Base-by-base conservation (phyloP, 192 early-diverging fungal genomes). In the Coemansia guatemalensis region DNA sequence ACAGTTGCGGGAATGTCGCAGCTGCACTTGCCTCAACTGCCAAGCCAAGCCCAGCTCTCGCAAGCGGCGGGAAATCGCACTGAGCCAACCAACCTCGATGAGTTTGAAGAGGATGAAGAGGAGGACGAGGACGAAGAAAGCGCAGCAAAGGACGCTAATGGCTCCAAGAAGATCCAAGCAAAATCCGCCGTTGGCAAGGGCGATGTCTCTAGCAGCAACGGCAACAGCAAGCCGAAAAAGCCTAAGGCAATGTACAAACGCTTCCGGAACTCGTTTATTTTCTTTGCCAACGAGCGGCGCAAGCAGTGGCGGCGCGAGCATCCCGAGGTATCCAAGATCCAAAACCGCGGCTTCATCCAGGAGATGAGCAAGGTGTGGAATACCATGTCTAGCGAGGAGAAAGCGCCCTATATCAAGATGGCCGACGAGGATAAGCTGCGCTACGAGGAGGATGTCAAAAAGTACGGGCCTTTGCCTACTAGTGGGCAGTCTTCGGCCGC, bases 241-340 rank as follows among this genome's bases (percentile, higher is more conserved):
- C 26, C 44, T 2, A 58, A 60, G 48, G 71, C 68, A 14, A 62
- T 60, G 2, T 81, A 74, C 63, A 81, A 81, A 49, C 71, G 78
- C 5, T 81, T 81, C 62, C 62, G 78, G 52, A 81, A 81, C 53
- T 81, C 78, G 53, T 81, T 81, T 53, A 81, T 81, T 20, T 81
- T 73, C 62, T 81, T 81, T 71, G 78, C 71, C 35, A 81, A 81
- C 50, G 78, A 74, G 53, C 56, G 64, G 7, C 78, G 78, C 54
- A 68, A 68, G 66, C 66, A 71, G 41, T 73, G 70, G 63, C 62
- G 29, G 48, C 72, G 32, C 14, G 68, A 67, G 47, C 64, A 70
- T 48, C 64, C 68, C 9, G 67, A 71, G n/a, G 69, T 55, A 50
- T 57, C 66, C 27, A 71, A 73, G 57, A 74, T 81, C 47, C 68